Base-by-base conservation (phyloP, 129 eudicot species). In the Centella asiatica region DNA sequence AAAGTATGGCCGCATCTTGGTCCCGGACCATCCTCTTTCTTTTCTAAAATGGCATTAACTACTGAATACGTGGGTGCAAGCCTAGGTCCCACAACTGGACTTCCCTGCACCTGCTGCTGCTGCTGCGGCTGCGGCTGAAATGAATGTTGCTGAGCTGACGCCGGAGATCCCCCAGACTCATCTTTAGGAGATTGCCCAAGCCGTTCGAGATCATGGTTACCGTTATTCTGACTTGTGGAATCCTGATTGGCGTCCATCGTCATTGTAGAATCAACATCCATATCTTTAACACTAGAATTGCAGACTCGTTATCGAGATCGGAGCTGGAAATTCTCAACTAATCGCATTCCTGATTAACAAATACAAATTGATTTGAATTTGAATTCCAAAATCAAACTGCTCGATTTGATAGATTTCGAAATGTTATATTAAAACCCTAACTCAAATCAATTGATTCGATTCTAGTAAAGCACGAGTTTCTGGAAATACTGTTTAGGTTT, bases 11-110 rank as follows among this genome's bases (percentile, higher is more conserved):
- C 98, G 54, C 98, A 92, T 51, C 98, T 65, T 28, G 98, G 95
- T 12, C 98, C 98, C 11, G 98, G 90, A 0, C 98, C 98, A 55
- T 92, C 98, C 70, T 84, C 94, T 69, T 84, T 80, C 82, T 92
- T 87, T 69, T 92, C 98, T 19, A 87, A 42, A 17, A 86, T 64
- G 1, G 95, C 90, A 22, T 82, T 80, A 76, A 84, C 98, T 68
- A 79, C 95, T 22, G 86, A 22, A 47, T 81, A 92, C 51, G 74
- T 76, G 18, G 98, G 98, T 52, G 98, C 98, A 51, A 77, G 85
- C 65, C 95, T 73, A 5, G 98, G 94, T 17, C 94, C 95, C n/a
- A 62, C 77, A 44, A 80, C 87, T 50, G 72, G 67, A 57, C 39
- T 31, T 11, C 34, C 63, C 51, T 46, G 23, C 10, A 18, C 51